A percentile compares a stretch with the other conserved stretches of the same genome.
Evolutionary conservation across 352 stramenopile species (phyloP).

Genomic region (Pythium utonaiense): DNA sequence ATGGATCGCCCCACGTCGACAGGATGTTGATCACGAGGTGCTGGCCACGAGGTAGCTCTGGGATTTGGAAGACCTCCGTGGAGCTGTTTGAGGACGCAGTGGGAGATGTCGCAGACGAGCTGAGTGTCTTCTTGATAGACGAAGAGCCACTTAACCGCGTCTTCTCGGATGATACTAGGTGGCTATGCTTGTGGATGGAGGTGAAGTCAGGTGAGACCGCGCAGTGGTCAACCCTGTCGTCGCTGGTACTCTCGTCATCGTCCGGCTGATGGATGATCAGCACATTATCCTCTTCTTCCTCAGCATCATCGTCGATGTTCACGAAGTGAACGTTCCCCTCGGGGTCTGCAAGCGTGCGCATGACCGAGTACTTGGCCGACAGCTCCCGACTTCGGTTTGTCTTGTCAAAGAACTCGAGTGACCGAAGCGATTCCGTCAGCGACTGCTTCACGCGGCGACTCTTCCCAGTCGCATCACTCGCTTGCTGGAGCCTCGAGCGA

Average conservation of each 20-base stretch:
- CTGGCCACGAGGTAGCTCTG: slow-evolving; percentile 61
- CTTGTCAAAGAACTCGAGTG: slow-evolving; percentile 72
- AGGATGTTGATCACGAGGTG: slow-evolving; percentile 82
- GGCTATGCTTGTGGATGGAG: neutral
- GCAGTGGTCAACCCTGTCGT: neutral
- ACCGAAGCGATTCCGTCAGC: slow-evolving; percentile 61
- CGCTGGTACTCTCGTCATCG: neutral
- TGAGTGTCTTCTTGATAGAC: neutral
- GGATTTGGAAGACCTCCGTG: slow-evolving; percentile 60
- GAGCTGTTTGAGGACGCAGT: neutral
- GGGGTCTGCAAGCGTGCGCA: slow-evolving; percentile 53
- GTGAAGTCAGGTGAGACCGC: neutral
- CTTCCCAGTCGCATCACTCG: slow-evolving; percentile 28
- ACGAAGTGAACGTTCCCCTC: slow-evolving; percentile 78
- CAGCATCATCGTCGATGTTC: slow-evolving; percentile 45
- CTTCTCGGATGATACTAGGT: neutral
- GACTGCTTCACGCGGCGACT: slow-evolving; percentile 64
- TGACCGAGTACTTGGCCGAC: slow-evolving; percentile 51
- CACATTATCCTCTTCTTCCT: slow-evolving; percentile 9
- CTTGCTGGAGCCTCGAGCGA: slow-evolving; percentile 22
- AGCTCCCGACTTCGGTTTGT: slow-evolving; percentile 69
- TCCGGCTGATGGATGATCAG: neutral
- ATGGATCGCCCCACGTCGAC: slow-evolving; percentile 87
- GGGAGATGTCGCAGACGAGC: neutral
- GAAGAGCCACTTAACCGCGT: neutral